Base-by-base conservation (phyloP, 345 rosid species). In the Microthlaspi erraticum region DNA sequence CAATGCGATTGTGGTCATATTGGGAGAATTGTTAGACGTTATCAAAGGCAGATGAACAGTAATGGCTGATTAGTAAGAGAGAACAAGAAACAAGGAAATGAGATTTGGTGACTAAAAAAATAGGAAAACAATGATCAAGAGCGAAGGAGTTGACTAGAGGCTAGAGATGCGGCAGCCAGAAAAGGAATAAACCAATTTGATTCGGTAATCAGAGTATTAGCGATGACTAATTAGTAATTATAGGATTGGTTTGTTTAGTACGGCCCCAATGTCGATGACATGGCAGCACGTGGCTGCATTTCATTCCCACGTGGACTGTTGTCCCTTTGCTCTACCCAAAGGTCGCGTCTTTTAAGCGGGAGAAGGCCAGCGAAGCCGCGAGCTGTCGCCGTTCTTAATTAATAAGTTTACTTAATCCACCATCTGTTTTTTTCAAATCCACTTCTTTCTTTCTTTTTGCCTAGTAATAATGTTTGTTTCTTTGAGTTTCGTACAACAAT, bases 111-210 rank as follows among this genome's bases (percentile, higher is more conserved):
- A 16, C 9, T 44, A 13, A 6, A 10, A 61, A 26, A 43, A 39
- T 3, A 19, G 41, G 17, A 20, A 10, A 19, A 31, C 33, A 12
- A 19, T 14, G 73, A 57, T 46, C 9, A 29, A 39, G 1, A 9
- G 17, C 3, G 14, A 32, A 67, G 48, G 48, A 37, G 67, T 71
- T 71, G 76, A 72, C 70, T 48, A 10, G 29, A 56, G 59, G 19
- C 38, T n/a, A 29, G 13, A 45, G 57, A 64, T 56, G 71, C 58
- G 65, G 65, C 58, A 64, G 59, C 18, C 66, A 39, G 60, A 33
- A 46, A 73, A 38, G 42, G 77, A 73, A 73, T 73, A 73, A 73
- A 65, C 71, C 77, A 38, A 17, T 17, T 64, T 65, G 71, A 64
- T 73, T 29, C 60, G 77, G 19, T 62, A 61, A 61, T 50, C 45